Base-by-base conservation (phyloP, 2,329 filamentous ascomycete species). In the Cadophora malorum region DNA sequence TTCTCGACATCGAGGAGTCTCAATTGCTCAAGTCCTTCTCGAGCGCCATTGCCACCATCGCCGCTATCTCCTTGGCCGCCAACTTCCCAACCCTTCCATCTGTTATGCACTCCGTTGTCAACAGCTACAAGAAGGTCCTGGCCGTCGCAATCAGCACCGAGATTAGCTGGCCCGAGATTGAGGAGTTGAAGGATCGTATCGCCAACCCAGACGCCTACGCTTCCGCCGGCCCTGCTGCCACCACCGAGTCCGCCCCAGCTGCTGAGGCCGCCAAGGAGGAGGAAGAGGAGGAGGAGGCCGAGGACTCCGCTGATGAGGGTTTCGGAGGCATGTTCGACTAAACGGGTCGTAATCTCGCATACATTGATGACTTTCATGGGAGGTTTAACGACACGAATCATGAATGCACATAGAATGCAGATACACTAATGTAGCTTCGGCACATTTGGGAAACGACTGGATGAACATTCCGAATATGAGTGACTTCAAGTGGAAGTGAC, bases 181-280 rank as follows among this genome's bases (percentile, higher is more conserved):
- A 96, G 79, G 88, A 97, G 85, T 91, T 99, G 86, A 99, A 99
- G 92, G 96, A 99, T 86, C 94, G 96, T 82, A 97, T 99, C 79
- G 93, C 93, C 85, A 98, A 99, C 90, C 96, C 96, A 76, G 96
- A 99, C 66, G 93, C 93, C 66, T 99, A 98, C 82, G 96, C 95
- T 74, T 81, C 93, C 60, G 86, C 94, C 74, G 93, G 91, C 74
- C 93, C 95, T 68, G 88, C 81, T 73, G 91, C 90, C 69, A 84
- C 88, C 66, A 83, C 83, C 64, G 80, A 82, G 59, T 81, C 82
- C 69, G 83, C 82, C 71, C 82, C 81, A 65, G 85, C 83, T 71
- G 84, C 81, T 65, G 83, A 82, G 64, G 81, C 82, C 64, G 83
- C 85, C 71, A 84, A 86, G 76, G 85, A 88, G 78, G 84, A 89